Conservation (phyloP, 2,329 filamentous ascomycete genomes). For the Dactylellina parvicollis region DNA sequence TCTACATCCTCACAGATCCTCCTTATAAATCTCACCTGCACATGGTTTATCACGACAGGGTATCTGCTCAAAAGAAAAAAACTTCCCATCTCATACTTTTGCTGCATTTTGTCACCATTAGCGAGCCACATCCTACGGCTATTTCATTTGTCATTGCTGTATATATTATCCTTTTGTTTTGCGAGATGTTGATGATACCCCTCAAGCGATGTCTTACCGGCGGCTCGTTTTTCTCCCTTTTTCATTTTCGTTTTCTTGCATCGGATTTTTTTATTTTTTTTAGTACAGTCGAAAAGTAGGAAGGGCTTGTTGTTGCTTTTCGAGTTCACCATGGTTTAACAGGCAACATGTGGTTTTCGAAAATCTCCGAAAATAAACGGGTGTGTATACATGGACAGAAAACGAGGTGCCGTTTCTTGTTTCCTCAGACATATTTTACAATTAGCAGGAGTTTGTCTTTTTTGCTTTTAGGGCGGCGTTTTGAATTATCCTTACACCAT, state of each 20-base stretch:
- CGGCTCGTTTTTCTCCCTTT: constrained; percentile 3
- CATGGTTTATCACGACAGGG: not conserved
- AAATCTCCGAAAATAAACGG: not conserved
- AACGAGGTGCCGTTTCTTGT: constrained; percentile 16
- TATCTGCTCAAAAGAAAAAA: not conserved
- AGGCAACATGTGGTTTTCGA: constrained; percentile 42
- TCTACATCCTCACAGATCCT: not conserved
- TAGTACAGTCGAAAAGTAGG: constrained; percentile 18
- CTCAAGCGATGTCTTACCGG: constrained; percentile 21
- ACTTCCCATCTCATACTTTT: not conserved
- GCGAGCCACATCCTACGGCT: constrained; percentile 11
- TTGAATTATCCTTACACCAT: constrained; percentile 11
- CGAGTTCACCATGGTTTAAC: constrained; percentile 45
- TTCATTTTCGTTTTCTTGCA: constrained; percentile 3
- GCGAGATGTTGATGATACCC: constrained; percentile 46
- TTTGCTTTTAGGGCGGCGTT: constrained; percentile 42
- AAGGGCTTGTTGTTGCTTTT: constrained; percentile 15
- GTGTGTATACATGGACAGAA: constrained; percentile 40
- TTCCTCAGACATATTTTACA: not conserved
- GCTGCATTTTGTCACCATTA: constrained; percentile 3
- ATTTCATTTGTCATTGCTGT: constrained; percentile 27
- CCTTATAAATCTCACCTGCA: not conserved
- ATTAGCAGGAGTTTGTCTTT: constrained; percentile 41
- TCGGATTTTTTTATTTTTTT: not conserved
- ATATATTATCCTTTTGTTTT: constrained; percentile 41